Base-by-base conservation (phyloP, 306 rosid genomes). In the Cucumis hystrix region DNA sequence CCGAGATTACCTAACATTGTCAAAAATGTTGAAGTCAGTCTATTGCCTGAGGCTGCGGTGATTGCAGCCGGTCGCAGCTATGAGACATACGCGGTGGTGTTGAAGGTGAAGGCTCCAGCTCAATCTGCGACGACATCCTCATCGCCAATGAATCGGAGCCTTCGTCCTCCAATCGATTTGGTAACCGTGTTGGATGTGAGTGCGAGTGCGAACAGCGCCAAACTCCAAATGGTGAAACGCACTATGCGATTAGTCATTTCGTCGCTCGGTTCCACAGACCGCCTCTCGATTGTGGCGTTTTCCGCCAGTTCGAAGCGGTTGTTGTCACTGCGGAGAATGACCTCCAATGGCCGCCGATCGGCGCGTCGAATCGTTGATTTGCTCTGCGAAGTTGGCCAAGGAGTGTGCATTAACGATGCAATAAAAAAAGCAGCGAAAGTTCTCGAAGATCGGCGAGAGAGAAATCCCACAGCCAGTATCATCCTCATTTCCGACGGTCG, bases 361-460 rank as follows among this genome's bases (percentile, higher is more conserved):
- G 97, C 97, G 20, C 82, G 85, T 30, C 83, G 84, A 70, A 83
- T 83, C 20, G 79, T 84, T 10, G 89, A 86, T 67, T 81, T 85
- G 35, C 78, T 86, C 35, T 83, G 85, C 10, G 83, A 67, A 7
- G 88, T 92, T 10, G 92, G 90, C 3, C 91, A 88, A 11, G 88
- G 84, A 2, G 66, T 82, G 23, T 84, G 87, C 9, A 87, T 84
- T 37, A 83, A 81, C 78, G 99, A 96, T 74, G 99, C 99, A 0
- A 82, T 96, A 12, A 88, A 92, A 79, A 96, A 96, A 17, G 98
- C 99, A 0, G 93, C 91, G 0, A 96, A 92, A 59, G 97, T 96
- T 1, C 83, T 96, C 6, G 97, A 92, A 51, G 99, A 96, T 78
- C 96, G 99, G 66, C 96, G 98, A 4, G 97, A 92, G 82, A 88